These are phyloP conservation scores for Rubia yunnanensis DNA, from an alignment of 257 asterid genomes.

Conservation along the genomic window DNA sequence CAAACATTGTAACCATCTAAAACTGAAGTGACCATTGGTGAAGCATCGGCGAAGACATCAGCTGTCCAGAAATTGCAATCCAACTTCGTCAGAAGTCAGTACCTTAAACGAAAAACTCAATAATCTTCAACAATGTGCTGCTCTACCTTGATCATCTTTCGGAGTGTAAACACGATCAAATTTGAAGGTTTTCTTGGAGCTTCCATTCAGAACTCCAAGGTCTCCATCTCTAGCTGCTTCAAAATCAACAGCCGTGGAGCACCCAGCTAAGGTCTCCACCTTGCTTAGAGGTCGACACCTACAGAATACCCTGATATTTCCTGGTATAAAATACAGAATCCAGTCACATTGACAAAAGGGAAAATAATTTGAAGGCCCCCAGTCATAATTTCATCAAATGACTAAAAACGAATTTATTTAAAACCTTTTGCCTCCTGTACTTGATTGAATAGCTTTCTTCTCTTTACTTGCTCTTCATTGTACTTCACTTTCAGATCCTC, in stretches of 20 bases:
- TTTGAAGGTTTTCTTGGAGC: constrained; percentile 58
- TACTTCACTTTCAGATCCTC: constrained; percentile 90
- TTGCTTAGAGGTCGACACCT: constrained; percentile 96
- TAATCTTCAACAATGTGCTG: constrained; percentile 2
- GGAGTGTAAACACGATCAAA: constrained; percentile 93
- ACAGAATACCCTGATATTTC: constrained; percentile 93
- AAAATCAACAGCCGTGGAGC: constrained; percentile 69
- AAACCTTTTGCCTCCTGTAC: constrained; percentile 94
- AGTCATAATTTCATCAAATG: background rate
- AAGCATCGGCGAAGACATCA: constrained; percentile 91
- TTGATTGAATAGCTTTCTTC: constrained; percentile 83
- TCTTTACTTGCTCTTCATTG: constrained; percentile 81
- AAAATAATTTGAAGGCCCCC: background rate
- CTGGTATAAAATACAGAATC: constrained; percentile 30
- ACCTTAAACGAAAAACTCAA: background rate
- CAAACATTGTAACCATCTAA: constrained; percentile 96
- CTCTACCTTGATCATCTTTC: constrained; percentile 77
- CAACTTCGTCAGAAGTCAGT: background rate
- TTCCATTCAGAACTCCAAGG: constrained; percentile 52
- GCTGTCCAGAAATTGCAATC: constrained; percentile 31
- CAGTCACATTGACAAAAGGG: constrained; percentile 4
- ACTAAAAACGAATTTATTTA: background rate
- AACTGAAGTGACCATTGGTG: constrained; percentile 88
- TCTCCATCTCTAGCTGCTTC: constrained; percentile 94
- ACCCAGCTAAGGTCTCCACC: constrained; percentile 48